Base-by-base conservation (phyloP, 306 rosid genomes). In the Inga laurina region DNA sequence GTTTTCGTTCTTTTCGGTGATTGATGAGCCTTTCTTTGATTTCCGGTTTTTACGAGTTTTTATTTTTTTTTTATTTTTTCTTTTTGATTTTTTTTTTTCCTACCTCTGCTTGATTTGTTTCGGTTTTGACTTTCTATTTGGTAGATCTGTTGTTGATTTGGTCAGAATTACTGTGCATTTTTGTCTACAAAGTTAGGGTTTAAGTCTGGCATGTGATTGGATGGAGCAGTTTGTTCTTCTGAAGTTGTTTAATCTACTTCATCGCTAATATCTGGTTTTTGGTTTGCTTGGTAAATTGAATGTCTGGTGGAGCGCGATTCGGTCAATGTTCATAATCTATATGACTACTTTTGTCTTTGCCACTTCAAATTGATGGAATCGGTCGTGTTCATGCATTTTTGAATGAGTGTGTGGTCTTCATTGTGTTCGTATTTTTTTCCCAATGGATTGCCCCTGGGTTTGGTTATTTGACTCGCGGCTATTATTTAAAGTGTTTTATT, bases 81-180 rank as follows among this genome's bases (percentile, higher is more conserved):
- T 52, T 16, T 52, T 52, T 59, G 10, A 18, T 39, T 24, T 15
- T 10, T 7, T 11, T 0, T 12, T 41, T 76, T 43, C 15, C 24
- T n/a, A 3, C 19, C 57, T n/a, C 71, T 32, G 32, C 24, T 27
- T 3, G 10, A 35, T 76, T 37, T 44, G 7, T 21, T 65, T n/a
- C 13, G 4, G 48, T 69, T 72, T 7, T 77, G 77, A 19, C 44
- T 72, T 44, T 72, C 44, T 35, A 30, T 65, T 67, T 67, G 12
- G 19, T 52, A 77, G 82, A 79, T 79, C 82, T 48, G 82, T 19
- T 7, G 75, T 67, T 62, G 65, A 8, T 66, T 67, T 79, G 65
- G 66, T 67, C 75, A 22, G 22, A 67, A 64, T 46, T 67, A 10
- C 57, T 56, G 18, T 67, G 65, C 37, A 51, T 48, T 64, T 78